phyloP scores from a whole-genome alignment of 78 protist species.

The Dictyostelium firmibasis region DNA sequence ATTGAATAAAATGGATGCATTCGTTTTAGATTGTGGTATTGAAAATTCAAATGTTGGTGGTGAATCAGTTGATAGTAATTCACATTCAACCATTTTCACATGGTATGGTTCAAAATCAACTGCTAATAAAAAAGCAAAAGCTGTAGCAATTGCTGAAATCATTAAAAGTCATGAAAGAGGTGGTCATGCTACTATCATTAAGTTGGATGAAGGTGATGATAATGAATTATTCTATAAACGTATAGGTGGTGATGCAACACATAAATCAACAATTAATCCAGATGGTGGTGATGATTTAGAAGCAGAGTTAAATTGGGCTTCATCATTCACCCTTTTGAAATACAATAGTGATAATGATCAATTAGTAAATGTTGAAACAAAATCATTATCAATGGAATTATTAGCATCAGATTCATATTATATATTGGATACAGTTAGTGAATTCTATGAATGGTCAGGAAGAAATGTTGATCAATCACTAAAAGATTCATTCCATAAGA shows the following conservation, averaged over 20 bases:
- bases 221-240: conserved; percentile 2
- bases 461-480: conserved; percentile 15
- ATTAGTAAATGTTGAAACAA: background rate
- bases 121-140: conserved; percentile 56
- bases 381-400: conserved; percentile 24
- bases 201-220: conserved; percentile 57
- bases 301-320: conserved; percentile 51
- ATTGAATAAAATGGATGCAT: conserved; percentile 42
- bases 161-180: conserved; percentile 65
- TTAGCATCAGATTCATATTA: conserved; percentile 19
- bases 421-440: conserved; percentile 51
- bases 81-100: conserved; percentile 32
- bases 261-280: background rate
- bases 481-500: conserved; percentile 23
- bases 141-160: conserved; percentile 65
- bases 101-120: conserved; percentile 57
- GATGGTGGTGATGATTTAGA: conserved; percentile 73
- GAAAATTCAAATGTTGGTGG: conserved; percentile 51
- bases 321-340: background rate
- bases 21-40: conserved; percentile 68
- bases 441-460: conserved; percentile 76
- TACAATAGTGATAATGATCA: background rate
- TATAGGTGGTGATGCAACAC: background rate
- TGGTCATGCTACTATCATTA: conserved; percentile 58
- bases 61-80: conserved; percentile 17